Evolutionary conservation across 441 rosid genomes (phyloP).

Genomic region (Sinapis alba): DNA sequence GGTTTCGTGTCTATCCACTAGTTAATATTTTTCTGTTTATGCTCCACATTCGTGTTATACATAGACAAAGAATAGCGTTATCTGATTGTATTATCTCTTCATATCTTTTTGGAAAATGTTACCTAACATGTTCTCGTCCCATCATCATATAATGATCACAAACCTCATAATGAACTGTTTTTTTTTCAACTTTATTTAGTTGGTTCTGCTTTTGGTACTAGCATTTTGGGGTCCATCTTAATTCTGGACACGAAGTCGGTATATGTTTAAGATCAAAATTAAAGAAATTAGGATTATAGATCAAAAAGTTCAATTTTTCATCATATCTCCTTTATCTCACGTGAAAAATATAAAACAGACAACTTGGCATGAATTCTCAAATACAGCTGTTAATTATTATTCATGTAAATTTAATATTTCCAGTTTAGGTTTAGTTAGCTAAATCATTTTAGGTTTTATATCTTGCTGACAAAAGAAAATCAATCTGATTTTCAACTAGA

Average conservation of each 20-base stretch:
- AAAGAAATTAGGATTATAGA: not conserved
- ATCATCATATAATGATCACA: slow-evolving; percentile 23
- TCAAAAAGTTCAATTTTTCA: not conserved
- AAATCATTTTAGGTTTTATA: not conserved
- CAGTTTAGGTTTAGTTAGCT: not conserved
- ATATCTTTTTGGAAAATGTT: slow-evolving; percentile 10
- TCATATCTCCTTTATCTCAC: not conserved
- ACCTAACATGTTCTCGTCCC: slow-evolving; percentile 29
- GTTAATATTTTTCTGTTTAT: not conserved
- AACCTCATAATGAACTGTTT: slow-evolving; percentile 3
- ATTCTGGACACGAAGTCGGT: not conserved
- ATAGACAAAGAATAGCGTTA: not conserved
- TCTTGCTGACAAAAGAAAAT: not conserved
- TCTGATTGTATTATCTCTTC: not conserved
- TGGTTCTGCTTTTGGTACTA: slow-evolving; percentile 6
- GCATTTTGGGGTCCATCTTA: slow-evolving; percentile 16
- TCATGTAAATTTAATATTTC: not conserved
- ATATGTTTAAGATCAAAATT: not conserved
- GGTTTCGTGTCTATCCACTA: slow-evolving; percentile 24
- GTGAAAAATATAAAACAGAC: not conserved
- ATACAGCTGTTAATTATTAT: not conserved
- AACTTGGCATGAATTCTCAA: not conserved
- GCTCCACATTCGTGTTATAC: slow-evolving; percentile 16
- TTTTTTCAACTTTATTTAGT: not conserved
- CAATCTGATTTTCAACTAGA: not conserved